Evolutionary conservation across 345 rosid species (phyloP).

Genomic region (Bretschneidera sinensis): DNA sequence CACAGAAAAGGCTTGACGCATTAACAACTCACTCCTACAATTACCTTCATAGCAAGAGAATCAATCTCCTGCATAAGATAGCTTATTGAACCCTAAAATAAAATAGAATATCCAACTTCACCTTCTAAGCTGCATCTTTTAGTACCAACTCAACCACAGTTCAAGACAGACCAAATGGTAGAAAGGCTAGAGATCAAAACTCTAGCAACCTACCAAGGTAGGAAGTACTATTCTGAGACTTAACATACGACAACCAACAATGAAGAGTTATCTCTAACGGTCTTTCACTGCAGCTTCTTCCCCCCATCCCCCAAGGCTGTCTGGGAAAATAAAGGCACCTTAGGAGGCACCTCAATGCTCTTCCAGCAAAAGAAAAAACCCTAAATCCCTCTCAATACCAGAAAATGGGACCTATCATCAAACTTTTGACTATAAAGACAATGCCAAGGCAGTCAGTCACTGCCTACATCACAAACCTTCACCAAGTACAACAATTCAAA

Average conservation of each 20-base stretch:
- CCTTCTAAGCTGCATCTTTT: background rate
- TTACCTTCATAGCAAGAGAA: background rate
- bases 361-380: background rate
- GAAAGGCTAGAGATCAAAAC: background rate
- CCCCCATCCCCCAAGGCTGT: background rate
- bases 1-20: too few relatives aligned
- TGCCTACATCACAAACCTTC: too few relatives aligned
- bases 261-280: background rate
- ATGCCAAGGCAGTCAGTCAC: too few relatives aligned
- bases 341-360: background rate
- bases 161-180: too few relatives aligned
- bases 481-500: too few relatives aligned
- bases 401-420: background rate
- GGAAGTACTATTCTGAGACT: background rate
- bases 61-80: background rate
- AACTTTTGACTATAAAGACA: background rate
- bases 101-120: background rate
- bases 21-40: background rate
- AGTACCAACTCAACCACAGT: too few relatives aligned
- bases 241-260: background rate
- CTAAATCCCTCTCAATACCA: background rate
- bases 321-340: background rate
- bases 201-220: background rate
- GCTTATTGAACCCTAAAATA: background rate
- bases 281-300: background rate